phyloP scores from a whole-genome alignment of 1,284 basidiomycete genomes.

The Thelephora terrestris region DNA sequence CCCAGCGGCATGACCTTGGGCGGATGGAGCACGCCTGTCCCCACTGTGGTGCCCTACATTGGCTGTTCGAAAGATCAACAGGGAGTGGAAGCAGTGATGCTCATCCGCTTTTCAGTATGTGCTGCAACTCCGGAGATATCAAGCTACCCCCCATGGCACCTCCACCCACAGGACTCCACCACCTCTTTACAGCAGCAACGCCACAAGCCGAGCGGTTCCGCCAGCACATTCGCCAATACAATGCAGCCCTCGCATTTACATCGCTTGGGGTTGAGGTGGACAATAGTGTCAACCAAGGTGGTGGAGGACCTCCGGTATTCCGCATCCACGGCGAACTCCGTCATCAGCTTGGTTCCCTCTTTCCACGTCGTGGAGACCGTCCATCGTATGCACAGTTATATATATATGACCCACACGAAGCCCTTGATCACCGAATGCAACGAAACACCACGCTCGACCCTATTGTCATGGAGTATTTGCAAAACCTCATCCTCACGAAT shows the following conservation, averaged over 20 bases:
- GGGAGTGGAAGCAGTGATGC: conserved; percentile 1
- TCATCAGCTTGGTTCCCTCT: conserved; percentile 25
- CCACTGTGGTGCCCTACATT: conserved; percentile 14
- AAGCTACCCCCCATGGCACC: conserved; percentile 6
- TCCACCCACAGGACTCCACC: conserved; percentile 12
- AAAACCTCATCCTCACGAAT: conserved; percentile 15
- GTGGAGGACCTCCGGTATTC: conserved; percentile 23
- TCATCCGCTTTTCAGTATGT: conserved; percentile 12
- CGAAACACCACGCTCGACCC: conserved; percentile 15
- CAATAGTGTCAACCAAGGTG: conserved; percentile 17
- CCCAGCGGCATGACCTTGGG: conserved; percentile 9
- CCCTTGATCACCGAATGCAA: conserved; percentile 13
- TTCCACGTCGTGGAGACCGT: conserved; percentile 13
- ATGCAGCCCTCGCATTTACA: conserved; percentile 29
- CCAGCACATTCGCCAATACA: conserved; percentile 26
- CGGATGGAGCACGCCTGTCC: conserved; percentile 12
- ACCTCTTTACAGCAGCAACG: conserved; percentile 14
- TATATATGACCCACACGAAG: conserved; percentile 24
- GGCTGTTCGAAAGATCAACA: conserved; percentile 9
- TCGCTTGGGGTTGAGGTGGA: conserved; percentile 27
- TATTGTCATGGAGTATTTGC: conserved; percentile 20
- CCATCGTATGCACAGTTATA: conserved; percentile 31
- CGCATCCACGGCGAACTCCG: conserved; percentile 27
- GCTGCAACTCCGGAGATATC: conserved; percentile 14
- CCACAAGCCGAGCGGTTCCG: conserved; percentile 13